Evolutionary conservation across 2,329 filamentous ascomycete genomes (phyloP), one percentile per base, ranked within the genome.

Genomic region (Fusarium floridanum): DNA sequence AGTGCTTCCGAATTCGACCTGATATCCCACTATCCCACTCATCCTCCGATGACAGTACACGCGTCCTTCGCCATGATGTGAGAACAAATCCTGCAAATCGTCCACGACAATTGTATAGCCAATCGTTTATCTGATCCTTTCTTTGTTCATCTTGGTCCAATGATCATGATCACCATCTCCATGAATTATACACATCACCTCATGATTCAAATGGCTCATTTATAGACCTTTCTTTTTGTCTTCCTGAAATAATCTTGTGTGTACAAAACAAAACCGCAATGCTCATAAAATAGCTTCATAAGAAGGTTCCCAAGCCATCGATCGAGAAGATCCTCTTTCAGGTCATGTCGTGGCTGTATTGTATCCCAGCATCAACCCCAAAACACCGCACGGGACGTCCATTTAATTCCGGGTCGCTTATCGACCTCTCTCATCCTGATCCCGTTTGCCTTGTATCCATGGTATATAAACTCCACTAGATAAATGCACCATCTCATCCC

Each of bases 391-490:
- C 64, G 61, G 64, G 64, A 78, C 53, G 68, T 68, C 32, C 48
- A 32, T 53, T 53, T 53, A 32, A 53, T 67, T 71, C 66, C 64
- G n/a, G 53, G 64, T 59, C 64, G 37, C 37, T 61, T 67, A 36
- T 68, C 48, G 67, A 66, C 68, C 67, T 65, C 61, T 53, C 66
- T 66, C 60, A 63, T 65, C 63, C 59, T 61, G 50, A 64, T 72
- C 71, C 76, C 68, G 50, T 62, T 72, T 76, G 64, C 72, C 70
- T 71, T 70, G 65, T 74, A 78, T 76, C 62, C 76, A 70, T 73
- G 76, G 70, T 76, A 79, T 76, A 79, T 74, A 76, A 75, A 79
- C 76, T 77, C 73, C 69, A 70, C 62, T 70, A 72, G 66, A 71
- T 68, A 74, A 61, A 72, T 75, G 67, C 59, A 62, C 70, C 64